Evolutionary conservation across 345 rosid species (phyloP), one percentile per base, ranked within the genome.

Genomic region (Adansonia digitata): DNA sequence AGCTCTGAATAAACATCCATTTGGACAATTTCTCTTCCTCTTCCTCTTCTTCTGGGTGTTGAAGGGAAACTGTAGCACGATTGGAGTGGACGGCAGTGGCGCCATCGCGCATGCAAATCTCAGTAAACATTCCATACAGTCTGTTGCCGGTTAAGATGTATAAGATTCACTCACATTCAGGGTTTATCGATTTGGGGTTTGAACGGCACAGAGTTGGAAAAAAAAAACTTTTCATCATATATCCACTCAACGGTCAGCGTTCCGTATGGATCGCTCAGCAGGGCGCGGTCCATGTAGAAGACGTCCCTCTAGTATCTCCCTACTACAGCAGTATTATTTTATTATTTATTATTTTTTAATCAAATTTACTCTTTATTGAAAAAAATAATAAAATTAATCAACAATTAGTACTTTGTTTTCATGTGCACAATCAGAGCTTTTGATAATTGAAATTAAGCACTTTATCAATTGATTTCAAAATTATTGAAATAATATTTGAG

Each of bases 1-100:
- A 5, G 95, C 92, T 79, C 81, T 81, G 80, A 82, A 69, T 46
- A 48, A 24, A 5, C 76, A 65, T 40, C 49, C 51, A 56, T 56
- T n/a, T n/a, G n/a, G n/a, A n/a, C n/a, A n/a, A n/a, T n/a, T 71
- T 77, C 74, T 74, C 10, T 55, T 74, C 77, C 5, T 57, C 17
- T n/a, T n/a, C n/a, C 27, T 59, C 63, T 55, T 68, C 20, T 40
- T 64, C 73, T 75, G 52, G 68, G 69, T 74, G 63, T 63, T 53
- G 79, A 17, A 34, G 4, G 27, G 12, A 81, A 18, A 22, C 8
- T 31, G 17, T 9, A 72, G 52, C 7, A 13, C 17, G 34, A 72
- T n/a, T 11, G 76, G 12, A 57, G 77, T 2, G 35, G 78, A 9
- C 2, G 71, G 8, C 49, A 79, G 4, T 17, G 51, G 66, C 37